Conservation (phyloP, 2,329 filamentous ascomycete genomes). For the Stenocarpella maydis region DNA sequence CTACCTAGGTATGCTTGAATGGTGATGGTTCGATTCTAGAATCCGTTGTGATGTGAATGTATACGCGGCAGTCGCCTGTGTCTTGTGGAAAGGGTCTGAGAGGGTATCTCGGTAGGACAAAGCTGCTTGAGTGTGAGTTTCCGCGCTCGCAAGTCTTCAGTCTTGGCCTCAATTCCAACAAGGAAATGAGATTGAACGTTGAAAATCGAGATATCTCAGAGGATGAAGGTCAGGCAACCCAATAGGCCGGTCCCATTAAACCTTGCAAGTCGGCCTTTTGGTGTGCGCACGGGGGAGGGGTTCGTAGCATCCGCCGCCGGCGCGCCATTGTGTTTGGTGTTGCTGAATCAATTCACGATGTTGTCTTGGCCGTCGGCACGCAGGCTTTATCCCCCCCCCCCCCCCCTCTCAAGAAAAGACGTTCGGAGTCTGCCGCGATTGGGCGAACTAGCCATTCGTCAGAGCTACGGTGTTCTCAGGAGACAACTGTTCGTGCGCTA, state of each 20-base stretch:
- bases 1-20: neutral
- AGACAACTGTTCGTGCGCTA: too few relatives aligned
- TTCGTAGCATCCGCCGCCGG: neutral
- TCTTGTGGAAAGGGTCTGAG: neutral
- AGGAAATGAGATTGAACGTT: neutral
- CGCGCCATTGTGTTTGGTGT: too few relatives aligned
- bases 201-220: neutral
- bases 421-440: conserved; percentile 3
- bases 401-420: too few relatives aligned
- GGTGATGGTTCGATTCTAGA: neutral
- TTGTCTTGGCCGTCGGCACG: too few relatives aligned
- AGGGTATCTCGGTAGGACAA: too few relatives aligned
- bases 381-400: too few relatives aligned
- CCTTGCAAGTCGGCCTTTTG: neutral
- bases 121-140: too few relatives aligned
- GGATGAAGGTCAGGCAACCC: neutral
- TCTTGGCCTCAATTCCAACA: neutral
- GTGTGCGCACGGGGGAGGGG: neutral
- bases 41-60: neutral
- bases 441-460: too few relatives aligned
- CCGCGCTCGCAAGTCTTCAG: too few relatives aligned
- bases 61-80: too few relatives aligned
- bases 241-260: neutral
- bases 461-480: too few relatives aligned
- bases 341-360: too few relatives aligned